Conservation (phyloP, 2,329 filamentous ascomycete genomes). For the Pseudogymnoascus sp. region DNA sequence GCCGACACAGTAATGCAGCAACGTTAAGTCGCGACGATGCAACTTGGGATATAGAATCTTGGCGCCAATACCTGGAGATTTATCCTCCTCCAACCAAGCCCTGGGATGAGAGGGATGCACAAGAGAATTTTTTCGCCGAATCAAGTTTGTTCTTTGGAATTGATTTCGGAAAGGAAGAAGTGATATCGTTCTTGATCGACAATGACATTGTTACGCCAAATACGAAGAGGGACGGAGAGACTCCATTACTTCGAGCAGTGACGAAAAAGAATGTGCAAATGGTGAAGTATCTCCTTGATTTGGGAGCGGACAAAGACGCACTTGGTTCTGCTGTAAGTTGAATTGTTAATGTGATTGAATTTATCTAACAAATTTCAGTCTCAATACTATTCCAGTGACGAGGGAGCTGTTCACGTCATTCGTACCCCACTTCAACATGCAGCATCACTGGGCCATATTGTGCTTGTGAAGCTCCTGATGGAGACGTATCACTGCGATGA, state of each 20-base stretch:
- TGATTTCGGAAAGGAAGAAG: background rate
- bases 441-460: constrained; percentile 33
- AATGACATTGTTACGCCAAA: constrained; percentile 2
- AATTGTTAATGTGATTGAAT: background rate
- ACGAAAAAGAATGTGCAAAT: constrained; percentile 11
- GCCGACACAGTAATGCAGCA: background rate
- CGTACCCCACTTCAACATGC: constrained; percentile 40
- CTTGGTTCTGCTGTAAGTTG: constrained; percentile 13
- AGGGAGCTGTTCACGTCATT: constrained; percentile 5
- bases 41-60: background rate
- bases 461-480: constrained; percentile 35
- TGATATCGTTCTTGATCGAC: background rate
- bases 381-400: background rate
- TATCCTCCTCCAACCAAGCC: background rate
- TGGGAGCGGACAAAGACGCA: constrained; percentile 13
- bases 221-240: constrained; percentile 7
- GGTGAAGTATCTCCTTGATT: constrained; percentile 11
- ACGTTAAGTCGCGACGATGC: background rate
- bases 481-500: constrained; percentile 37
- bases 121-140: background rate
- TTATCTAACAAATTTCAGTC: background rate
- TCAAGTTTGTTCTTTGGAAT: background rate
- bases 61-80: background rate
- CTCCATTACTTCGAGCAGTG: constrained; percentile 13
- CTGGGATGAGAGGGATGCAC: background rate